phyloP scores from a whole-genome alignment of 2,329 filamentous ascomycete species.

The Fusarium xylarioides region DNA sequence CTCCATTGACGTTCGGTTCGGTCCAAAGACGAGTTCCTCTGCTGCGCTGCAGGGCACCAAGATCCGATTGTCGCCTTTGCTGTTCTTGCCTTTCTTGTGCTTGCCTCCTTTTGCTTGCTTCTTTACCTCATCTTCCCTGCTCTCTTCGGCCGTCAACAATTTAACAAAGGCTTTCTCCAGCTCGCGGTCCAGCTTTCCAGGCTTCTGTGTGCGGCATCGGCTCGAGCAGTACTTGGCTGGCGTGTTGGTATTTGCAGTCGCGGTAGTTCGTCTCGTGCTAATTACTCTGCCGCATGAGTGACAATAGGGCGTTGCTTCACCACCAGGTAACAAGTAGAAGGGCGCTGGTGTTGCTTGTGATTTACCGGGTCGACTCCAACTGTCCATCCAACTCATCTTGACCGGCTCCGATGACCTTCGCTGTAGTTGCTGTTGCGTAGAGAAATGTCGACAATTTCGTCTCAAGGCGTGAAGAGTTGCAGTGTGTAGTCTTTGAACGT shows the following conservation, averaged over 20 bases:
- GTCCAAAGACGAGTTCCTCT: conserved; percentile 27
- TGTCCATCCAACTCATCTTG: conserved; percentile 55
- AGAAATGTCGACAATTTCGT: not conserved
- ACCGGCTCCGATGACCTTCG: not conserved
- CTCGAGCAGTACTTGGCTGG: conserved; percentile 65
- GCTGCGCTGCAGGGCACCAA: conserved; percentile 21
- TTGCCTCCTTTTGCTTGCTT: conserved; percentile 40
- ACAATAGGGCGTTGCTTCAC: conserved; percentile 63
- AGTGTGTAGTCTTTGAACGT: fast-evolving
- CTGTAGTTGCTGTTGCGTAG: not conserved
- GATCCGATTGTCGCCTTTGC: conserved; percentile 42
- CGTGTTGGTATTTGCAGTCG: conserved; percentile 35
- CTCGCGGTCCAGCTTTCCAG: conserved; percentile 57
- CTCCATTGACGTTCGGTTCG: not conserved
- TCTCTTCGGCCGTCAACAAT: conserved; percentile 39
- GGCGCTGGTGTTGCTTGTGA: conserved; percentile 59
- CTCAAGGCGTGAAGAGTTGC: fast-evolving
- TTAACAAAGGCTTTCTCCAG: conserved; percentile 61
- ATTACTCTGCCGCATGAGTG: conserved; percentile 66
- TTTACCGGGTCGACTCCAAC: conserved; percentile 52
- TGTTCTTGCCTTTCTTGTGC: conserved; percentile 53
- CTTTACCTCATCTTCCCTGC: conserved; percentile 34
- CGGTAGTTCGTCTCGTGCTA: conserved; percentile 47
- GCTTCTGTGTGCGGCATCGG: conserved; percentile 62
- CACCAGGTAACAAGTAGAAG: conserved; percentile 59